Conservation (phyloP, 2,329 filamentous ascomycete genomes). For the Paecilomyces formosus region DNA sequence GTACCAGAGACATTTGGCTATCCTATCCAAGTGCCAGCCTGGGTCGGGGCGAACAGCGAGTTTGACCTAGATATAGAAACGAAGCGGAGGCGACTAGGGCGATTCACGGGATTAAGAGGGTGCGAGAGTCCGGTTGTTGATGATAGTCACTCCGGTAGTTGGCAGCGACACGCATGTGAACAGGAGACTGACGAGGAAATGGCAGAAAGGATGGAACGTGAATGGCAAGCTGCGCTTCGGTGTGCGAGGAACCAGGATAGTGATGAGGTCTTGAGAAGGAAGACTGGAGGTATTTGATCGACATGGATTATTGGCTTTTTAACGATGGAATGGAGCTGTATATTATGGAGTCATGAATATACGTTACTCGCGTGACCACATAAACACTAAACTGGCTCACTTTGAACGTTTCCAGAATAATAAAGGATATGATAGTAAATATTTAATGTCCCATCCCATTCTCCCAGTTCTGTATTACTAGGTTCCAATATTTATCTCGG, state of each 20-base stretch:
- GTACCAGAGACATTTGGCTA: slow-evolving; percentile 23
- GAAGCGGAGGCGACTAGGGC: slow-evolving; percentile 34
- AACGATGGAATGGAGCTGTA: neutral
- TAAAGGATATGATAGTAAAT: too few relatives aligned
- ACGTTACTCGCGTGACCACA: too few relatives aligned
- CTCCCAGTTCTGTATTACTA: slow-evolving; percentile 26
- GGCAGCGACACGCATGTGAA: neutral
- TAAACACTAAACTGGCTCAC: too few relatives aligned
- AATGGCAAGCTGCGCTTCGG: slow-evolving; percentile 22
- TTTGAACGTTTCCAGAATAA: too few relatives aligned
- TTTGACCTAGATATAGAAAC: slow-evolving; percentile 21
- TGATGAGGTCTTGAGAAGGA: slow-evolving; percentile 11
- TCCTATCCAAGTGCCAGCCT: slow-evolving; percentile 22
- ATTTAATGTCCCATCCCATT: slow-evolving; percentile 24
- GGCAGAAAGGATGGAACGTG: slow-evolving; percentile 15
- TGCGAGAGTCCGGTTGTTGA: slow-evolving; percentile 21
- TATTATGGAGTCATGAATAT: neutral
- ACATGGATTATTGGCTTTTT: neutral
- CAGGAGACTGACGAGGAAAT: slow-evolving; percentile 10
- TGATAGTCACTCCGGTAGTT: neutral
- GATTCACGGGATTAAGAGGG: slow-evolving; percentile 35
- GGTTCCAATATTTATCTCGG: slow-evolving; percentile 29
- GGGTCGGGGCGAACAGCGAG: slow-evolving; percentile 19
- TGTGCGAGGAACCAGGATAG: slow-evolving; percentile 16
- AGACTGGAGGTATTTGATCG: slow-evolving; percentile 7